phyloP scores from a whole-genome alignment of 1,139 yeast species.

The Blastobotrys indianensis region DNA sequence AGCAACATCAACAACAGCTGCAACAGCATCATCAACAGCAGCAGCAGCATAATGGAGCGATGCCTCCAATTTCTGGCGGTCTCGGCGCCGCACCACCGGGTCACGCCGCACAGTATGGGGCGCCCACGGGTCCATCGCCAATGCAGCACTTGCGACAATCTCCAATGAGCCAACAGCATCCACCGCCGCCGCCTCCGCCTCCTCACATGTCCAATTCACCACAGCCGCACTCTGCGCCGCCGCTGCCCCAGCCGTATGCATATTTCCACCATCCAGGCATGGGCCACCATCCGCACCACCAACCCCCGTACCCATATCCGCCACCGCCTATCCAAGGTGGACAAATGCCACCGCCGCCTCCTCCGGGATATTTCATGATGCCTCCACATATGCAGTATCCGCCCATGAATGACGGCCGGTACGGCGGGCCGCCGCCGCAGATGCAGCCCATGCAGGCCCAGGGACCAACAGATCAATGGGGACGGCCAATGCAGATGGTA shows the following conservation, averaged over 20 bases:
- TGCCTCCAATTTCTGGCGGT: no score
- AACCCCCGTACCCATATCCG: conserved; percentile 4
- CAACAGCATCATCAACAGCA: conserved; percentile 13
- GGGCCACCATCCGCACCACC: conserved; percentile 11
- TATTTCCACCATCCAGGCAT: conserved; percentile 6
- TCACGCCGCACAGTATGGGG: neutral
- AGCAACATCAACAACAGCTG: conserved; percentile 5
- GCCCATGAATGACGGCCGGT: neutral
- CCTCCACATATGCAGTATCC: conserved; percentile 1
- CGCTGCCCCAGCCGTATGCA: conserved; percentile 9
- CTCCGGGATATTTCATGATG: conserved; percentile 1
- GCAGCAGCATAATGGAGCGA: conserved; percentile 1
- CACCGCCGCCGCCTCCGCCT: neutral
- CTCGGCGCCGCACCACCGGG: no score
- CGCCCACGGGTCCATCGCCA: conserved; percentile 8
- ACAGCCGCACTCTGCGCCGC: neutral
- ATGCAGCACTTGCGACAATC: conserved; percentile 7
- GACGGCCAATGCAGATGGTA: conserved; percentile 6
- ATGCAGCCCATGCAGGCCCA: conserved; percentile 10
- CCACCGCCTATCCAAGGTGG: neutral
- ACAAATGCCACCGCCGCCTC: neutral
- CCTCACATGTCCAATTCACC: neutral
- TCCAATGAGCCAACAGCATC: neutral
- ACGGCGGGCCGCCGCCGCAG: conserved; percentile 4
- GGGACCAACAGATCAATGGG: conserved; percentile 11